A percentile compares a stretch with the other conserved stretches of the same genome.
Conservation (phyloP, 176 grass and related monocot genomes). For the Microstegium vimineum region DNA sequence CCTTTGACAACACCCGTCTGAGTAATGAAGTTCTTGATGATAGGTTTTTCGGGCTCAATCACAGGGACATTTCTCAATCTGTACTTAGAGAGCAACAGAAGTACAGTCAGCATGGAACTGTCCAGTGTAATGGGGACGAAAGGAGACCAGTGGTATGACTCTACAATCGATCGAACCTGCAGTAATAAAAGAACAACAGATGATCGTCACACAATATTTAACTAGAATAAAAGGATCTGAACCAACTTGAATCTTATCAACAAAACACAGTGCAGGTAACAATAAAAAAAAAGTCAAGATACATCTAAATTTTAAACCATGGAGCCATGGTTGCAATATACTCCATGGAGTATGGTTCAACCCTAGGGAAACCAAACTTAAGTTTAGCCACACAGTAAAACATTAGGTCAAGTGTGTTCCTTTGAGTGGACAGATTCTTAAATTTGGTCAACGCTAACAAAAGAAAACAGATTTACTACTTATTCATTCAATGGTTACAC, state of each 20-base stretch:
- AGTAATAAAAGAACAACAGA: conserved; percentile 12
- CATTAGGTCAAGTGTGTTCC: background rate
- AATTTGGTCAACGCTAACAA: background rate
- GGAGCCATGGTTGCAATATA: background rate
- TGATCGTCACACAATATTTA: background rate
- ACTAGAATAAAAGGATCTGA: background rate
- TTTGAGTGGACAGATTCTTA: background rate
- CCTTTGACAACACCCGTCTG: conserved; percentile 76
- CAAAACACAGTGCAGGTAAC: background rate
- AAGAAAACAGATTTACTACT: background rate
- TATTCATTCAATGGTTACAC: background rate
- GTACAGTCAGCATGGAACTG: conserved; percentile 76
- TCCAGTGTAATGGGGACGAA: conserved; percentile 75
- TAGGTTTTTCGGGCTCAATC: conserved; percentile 55
- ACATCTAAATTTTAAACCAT: background rate
- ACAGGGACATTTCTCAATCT: conserved; percentile 91
- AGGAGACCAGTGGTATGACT: conserved; percentile 60
- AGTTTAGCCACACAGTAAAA: background rate
- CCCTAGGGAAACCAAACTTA: background rate
- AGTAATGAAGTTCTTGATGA: conserved; percentile 93
- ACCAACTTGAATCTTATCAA: conserved; percentile 7
- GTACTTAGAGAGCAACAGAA: conserved; percentile 93
- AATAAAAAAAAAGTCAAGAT: background rate
- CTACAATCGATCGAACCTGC: conserved; percentile 72
- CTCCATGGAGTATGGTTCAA: too few relatives aligned